Evolutionary conservation across 208 protist species (phyloP).

Genomic region (Trichomonas gallinae): DNA sequence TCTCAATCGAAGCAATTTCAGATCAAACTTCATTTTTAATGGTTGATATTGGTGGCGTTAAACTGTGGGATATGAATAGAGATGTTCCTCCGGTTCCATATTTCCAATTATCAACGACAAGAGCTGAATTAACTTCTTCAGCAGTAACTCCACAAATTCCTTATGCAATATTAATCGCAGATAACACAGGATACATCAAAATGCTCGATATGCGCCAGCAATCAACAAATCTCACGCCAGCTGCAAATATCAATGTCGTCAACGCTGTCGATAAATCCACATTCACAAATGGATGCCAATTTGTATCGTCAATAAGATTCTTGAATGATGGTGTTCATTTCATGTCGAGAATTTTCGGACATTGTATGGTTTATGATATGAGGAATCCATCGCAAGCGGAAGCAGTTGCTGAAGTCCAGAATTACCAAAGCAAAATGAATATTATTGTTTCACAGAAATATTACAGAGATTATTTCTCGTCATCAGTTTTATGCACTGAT

Average conservation of each 20-base stretch:
- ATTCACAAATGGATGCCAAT: background rate
- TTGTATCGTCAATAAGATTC: background rate
- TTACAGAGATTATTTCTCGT: background rate
- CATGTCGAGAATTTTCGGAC: background rate
- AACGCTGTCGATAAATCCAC: background rate
- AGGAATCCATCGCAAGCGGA: background rate
- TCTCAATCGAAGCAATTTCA: background rate
- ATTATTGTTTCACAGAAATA: background rate
- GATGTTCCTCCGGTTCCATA: background rate
- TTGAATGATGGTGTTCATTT: background rate
- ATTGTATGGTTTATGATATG: background rate
- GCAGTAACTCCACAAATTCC: background rate
- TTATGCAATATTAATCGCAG: background rate
- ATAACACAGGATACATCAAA: background rate
- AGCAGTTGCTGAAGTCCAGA: background rate
- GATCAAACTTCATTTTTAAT: background rate
- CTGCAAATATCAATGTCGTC: background rate
- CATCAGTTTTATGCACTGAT: background rate
- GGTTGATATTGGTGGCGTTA: background rate
- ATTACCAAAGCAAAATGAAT: background rate
- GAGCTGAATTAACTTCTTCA: background rate
- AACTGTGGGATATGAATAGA: background rate
- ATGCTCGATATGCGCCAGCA: background rate
- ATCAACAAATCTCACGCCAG: background rate
- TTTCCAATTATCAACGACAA: too few species aligned